These are phyloP conservation scores for Pseudevernia furfuracea DNA, from an alignment of 495 filamentous ascomycete species.

Conservation along the genomic window DNA sequence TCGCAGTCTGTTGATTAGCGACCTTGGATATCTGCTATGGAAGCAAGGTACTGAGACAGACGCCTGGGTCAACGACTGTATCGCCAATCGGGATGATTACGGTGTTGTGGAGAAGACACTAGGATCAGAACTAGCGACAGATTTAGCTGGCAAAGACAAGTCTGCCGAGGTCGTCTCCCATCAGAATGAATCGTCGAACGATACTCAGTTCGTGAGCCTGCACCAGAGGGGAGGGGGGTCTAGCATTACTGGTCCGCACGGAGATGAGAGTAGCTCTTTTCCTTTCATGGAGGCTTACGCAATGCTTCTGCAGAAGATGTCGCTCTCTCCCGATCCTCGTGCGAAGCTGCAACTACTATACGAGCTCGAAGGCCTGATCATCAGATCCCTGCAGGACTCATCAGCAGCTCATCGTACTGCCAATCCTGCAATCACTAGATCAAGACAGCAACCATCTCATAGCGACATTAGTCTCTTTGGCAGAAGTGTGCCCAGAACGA, in stretches of 20 bases:
- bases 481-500: constrained; percentile 24
- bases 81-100: not conserved
- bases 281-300: constrained; percentile 69
- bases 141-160: not conserved
- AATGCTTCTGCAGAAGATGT: constrained; percentile 75
- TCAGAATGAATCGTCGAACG: not conserved
- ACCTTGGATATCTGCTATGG: constrained; percentile 79
- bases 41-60: constrained; percentile 85
- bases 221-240: not conserved
- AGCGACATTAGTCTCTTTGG: not conserved
- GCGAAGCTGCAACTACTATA: constrained; percentile 76
- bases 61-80: constrained; percentile 66
- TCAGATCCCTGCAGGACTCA: constrained; percentile 28
- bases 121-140: not conserved
- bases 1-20: constrained; percentile 79
- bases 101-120: not conserved
- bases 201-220: not conserved
- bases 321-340: constrained; percentile 81
- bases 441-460: not conserved
- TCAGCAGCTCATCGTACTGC: constrained; percentile 36
- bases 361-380: constrained; percentile 73
- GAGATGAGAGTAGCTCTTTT: constrained; percentile 35
- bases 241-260: not conserved
- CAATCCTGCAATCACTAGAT: constrained; percentile 25
- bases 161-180: not conserved